Percentiles rank a stretch among this genome's conserved stretches.
Conservation (phyloP, 2,329 filamentous ascomycete species). For the Apiospora saccharicola region DNA sequence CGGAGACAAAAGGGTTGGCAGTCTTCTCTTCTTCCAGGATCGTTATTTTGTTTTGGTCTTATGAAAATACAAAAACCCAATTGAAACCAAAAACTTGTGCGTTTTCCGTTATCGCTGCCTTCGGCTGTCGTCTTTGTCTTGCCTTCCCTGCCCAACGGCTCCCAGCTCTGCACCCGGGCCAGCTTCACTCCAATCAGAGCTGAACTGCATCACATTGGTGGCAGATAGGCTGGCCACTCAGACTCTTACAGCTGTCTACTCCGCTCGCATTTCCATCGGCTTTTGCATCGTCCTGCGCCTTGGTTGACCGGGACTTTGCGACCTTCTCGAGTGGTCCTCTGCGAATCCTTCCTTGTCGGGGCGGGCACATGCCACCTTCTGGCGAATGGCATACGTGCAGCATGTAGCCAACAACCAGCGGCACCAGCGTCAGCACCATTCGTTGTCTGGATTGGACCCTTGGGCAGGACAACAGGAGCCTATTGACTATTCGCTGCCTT, state of each 20-base stretch:
- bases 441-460: constrained; percentile 41
- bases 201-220: constrained; percentile 29
- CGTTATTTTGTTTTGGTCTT: background rate
- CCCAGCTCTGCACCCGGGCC: constrained; percentile 37
- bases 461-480: constrained; percentile 40
- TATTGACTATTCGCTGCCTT: constrained; percentile 45
- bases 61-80: background rate
- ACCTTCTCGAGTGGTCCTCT: constrained; percentile 34
- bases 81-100: background rate
- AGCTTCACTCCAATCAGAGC: constrained; percentile 40
- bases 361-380: constrained; percentile 36
- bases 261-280: constrained; percentile 38
- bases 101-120: background rate
- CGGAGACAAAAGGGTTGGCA: constrained; percentile 1
- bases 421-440: constrained; percentile 38
- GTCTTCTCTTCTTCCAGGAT: background rate
- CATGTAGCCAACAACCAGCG: constrained; percentile 40
- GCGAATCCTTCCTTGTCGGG: constrained; percentile 38
- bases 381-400: constrained; percentile 43
- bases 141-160: constrained; percentile 24
- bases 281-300: constrained; percentile 38
- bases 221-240: constrained; percentile 43
- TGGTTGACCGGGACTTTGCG: constrained; percentile 12
- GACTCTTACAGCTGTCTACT: constrained; percentile 44
- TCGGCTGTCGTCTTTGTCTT: constrained; percentile 12